Evolutionary conservation across 2,329 filamentous ascomycete genomes (phyloP).

Genomic region (Colletotrichum noveboracense): DNA sequence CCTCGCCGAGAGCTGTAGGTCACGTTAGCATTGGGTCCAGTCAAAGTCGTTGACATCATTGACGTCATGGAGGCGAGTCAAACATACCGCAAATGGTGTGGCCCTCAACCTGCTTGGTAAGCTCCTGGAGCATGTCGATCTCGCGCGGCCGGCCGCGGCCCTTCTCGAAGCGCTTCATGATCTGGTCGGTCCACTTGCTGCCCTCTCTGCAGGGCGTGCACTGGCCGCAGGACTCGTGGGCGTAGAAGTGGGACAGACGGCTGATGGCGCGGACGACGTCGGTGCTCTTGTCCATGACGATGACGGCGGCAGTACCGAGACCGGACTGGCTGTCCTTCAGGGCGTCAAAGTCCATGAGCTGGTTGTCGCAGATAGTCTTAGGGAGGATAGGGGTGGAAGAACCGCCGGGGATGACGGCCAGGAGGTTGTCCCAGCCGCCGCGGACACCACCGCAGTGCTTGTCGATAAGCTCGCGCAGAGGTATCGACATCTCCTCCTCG

Average conservation of each 20-base stretch:
- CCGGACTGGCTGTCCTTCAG: constrained; percentile 98
- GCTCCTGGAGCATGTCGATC: constrained; percentile 99
- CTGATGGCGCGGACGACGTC: constrained; percentile 95
- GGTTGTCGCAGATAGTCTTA: constrained; percentile 87
- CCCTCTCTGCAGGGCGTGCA: constrained; percentile 99
- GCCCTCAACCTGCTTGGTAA: constrained; percentile 99
- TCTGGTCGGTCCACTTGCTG: constrained; percentile 98
- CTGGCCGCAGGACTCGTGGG: constrained; percentile 97
- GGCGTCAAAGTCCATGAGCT: constrained; percentile 98
- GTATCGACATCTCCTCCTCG: constrained; percentile 99
- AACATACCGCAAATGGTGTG: constrained; percentile 94
- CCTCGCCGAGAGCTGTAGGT: constrained; percentile 81
- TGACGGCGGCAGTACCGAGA: constrained; percentile 95
- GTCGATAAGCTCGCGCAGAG: constrained; percentile 93
- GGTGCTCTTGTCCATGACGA: constrained; percentile 98
- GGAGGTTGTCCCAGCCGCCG: constrained; percentile 97
- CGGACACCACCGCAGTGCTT: constrained; percentile 97
- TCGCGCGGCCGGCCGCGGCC: constrained; percentile 87
- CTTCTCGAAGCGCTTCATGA: constrained; percentile 95
- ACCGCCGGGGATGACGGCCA: constrained; percentile 93
- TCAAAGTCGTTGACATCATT: not conserved
- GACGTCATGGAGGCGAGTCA: not conserved
- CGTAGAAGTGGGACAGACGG: constrained; percentile 94
- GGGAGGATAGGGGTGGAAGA: constrained; percentile 96
- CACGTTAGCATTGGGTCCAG: constrained; percentile 31